Percentiles rank a stretch among this genome's conserved stretches.
Evolutionary conservation across 225 moss, liverwort and hornwort species (phyloP).

Genomic region (Rhytidiadelphus loreus): DNA sequence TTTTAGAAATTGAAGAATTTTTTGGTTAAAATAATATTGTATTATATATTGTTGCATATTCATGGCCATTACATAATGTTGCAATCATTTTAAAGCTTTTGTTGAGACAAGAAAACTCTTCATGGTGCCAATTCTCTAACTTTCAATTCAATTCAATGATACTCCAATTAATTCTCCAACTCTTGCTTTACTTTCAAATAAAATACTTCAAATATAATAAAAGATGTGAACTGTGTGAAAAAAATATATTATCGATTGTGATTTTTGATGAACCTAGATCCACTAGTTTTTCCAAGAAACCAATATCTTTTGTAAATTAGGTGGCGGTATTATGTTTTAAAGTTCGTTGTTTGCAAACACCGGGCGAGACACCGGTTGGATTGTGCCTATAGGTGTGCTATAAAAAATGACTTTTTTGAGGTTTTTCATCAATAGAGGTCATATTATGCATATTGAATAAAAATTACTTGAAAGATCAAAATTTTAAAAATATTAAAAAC

Average conservation of each 20-base stretch:
- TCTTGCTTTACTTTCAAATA: background rate
- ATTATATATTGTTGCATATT: background rate
- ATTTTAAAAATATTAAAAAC: background rate
- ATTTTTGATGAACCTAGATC: accelerated
- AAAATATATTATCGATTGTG: background rate
- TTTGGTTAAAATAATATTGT: accelerated
- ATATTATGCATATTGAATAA: background rate
- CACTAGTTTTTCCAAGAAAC: background rate
- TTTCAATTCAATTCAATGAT: background rate
- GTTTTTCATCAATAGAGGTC: background rate
- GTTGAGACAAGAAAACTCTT: background rate
- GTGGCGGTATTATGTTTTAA: background rate
- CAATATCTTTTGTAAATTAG: background rate
- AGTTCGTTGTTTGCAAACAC: background rate
- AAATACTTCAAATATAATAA: background rate
- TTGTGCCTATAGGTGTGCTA: background rate
- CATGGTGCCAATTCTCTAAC: background rate
- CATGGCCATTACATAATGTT: background rate
- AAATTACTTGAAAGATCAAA: background rate
- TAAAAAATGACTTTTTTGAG: background rate
- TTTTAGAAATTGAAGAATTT: background rate
- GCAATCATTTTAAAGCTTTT: background rate
- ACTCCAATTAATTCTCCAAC: background rate
- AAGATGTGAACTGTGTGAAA: background rate
- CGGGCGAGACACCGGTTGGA: no score